Percentiles rank a stretch among this genome's conserved stretches.
These are phyloP conservation scores for Colletotrichum sp. DNA, from an alignment of 2,329 filamentous ascomycete species.

Conservation along the genomic window DNA sequence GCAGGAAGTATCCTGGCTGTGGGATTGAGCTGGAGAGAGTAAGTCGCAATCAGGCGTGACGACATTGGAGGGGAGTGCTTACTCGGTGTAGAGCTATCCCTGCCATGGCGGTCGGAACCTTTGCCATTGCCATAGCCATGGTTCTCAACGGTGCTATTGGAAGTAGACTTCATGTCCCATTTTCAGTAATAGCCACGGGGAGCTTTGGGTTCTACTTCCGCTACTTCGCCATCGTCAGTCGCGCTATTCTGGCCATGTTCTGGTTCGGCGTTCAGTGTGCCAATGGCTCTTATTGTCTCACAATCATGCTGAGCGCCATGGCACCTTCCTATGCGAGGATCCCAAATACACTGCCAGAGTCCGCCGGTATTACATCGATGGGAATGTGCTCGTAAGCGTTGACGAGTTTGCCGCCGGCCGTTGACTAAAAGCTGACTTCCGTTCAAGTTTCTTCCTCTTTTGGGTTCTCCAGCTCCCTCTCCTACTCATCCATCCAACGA, in stretches of 20 bases:
- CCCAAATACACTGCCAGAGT: conserved; percentile 54
- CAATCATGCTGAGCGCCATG: conserved; percentile 45
- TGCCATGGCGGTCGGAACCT: conserved; percentile 30
- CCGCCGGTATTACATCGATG: conserved; percentile 52
- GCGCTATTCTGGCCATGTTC: conserved; percentile 51
- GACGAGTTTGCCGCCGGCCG: background rate
- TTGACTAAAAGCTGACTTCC: background rate
- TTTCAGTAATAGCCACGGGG: conserved; percentile 38
- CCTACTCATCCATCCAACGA: conserved; percentile 60
- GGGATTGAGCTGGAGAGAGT: conserved; percentile 35
- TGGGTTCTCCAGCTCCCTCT: conserved; percentile 60
- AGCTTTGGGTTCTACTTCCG: conserved; percentile 43
- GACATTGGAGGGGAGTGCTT: background rate
- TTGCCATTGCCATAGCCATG: conserved; percentile 53
- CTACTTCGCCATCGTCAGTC: conserved; percentile 38
- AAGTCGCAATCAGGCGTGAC: background rate
- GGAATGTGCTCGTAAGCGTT: conserved; percentile 18
- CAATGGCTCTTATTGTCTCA: conserved; percentile 22
- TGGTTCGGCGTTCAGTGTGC: conserved; percentile 66
- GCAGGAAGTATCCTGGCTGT: conserved; percentile 38
- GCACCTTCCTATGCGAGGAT: conserved; percentile 62
- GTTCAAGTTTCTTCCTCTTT: conserved; percentile 60
- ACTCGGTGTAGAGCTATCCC: conserved; percentile 24
- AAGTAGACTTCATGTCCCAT: conserved; percentile 40
- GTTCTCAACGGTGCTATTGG: conserved; percentile 41